Evolutionary conservation across 176 grass and related monocot genomes (phyloP), one percentile per base, ranked within the genome.

Genomic region (Phyllostachys edulis): DNA sequence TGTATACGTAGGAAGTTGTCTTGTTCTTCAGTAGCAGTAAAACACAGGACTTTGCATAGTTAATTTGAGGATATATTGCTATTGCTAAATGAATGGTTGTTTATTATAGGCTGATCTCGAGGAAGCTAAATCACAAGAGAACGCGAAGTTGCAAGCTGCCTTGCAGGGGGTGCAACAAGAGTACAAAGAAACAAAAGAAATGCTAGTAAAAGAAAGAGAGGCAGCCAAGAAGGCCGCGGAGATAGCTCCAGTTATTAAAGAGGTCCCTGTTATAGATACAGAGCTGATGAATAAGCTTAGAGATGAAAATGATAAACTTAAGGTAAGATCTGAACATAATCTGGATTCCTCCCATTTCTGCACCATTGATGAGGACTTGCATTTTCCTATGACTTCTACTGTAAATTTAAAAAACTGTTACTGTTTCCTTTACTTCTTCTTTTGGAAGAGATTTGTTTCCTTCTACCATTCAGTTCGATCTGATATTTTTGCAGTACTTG

Each of bases 301-400:
- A 82, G 88, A 88, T 75, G 96, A 99, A 93, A 99, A 99, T 89
- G 85, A 99, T 64, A 99, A 92, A 61, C 91, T 99, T 72, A 96
- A 96, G 96, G 96, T 99, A 72, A 85, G 87, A 75, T 17, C n/a
- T 46, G 26, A 74, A 27, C 37, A 67, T 50, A 66, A 57, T 60
- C 9, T 75, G 29, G 14, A 79, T 62, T 75, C 41, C n/a, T 81
- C 39, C 16, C 12, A 20, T 65, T 79, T 66, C 21, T 76, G 50
- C 40, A 71, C 55, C 14, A 46, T 81, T 76, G 39, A 42, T 42
- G 17, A 80, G 71, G 6, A 20, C 15, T 60, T 82, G 63, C 29
- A 51, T 61, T 73, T 34, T 50, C 63, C 49, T 41, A 47, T 20
- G 34, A 26, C 14, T 46, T 81, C 8, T 69, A 17, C 17, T 56